These are phyloP conservation scores for Yamadazyma oceani DNA, from an alignment of 1,139 yeast species.

Conservation along the genomic window DNA sequence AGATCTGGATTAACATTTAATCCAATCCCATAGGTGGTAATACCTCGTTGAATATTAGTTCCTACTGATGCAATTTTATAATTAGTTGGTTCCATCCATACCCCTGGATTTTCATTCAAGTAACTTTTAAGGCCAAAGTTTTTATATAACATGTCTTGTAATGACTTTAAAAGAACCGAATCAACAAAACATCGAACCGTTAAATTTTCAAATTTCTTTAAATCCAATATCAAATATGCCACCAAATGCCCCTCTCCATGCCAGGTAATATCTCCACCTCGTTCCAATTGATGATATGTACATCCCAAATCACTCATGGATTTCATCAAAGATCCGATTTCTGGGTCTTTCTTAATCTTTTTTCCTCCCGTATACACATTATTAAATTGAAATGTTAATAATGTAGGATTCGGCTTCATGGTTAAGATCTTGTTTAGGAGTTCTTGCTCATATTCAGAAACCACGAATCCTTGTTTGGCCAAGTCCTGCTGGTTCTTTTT, in stretches of 20 bases:
- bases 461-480: constrained; percentile 37
- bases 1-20: constrained; percentile 77
- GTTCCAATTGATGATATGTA: constrained; percentile 64
- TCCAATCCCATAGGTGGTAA: constrained; percentile 89
- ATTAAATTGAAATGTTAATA: constrained; percentile 77
- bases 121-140: constrained; percentile 43
- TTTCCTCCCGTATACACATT: constrained; percentile 91
- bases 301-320: constrained; percentile 44
- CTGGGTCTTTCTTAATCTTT: constrained; percentile 57
- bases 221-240: constrained; percentile 77
- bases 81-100: constrained; percentile 60
- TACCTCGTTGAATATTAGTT: constrained; percentile 76
- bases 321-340: constrained; percentile 30
- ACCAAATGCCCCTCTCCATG: constrained; percentile 97
- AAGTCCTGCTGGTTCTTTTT: constrained; percentile 37
- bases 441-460: constrained; percentile 47
- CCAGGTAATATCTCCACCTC: constrained; percentile 98
- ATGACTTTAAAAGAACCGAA: constrained; percentile 62
- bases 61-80: constrained; percentile 88
- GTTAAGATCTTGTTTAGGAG: constrained; percentile 44
- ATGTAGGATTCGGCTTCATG: constrained; percentile 61
- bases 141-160: constrained; percentile 52
- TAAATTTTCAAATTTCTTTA: constrained; percentile 57
- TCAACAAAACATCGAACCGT: constrained; percentile 76
- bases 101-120: constrained; percentile 77